A percentile compares a stretch with the other conserved stretches of the same genome.
phyloP scores from a whole-genome alignment of 306 rosid species.

The Elaeagnus macrophylla region DNA sequence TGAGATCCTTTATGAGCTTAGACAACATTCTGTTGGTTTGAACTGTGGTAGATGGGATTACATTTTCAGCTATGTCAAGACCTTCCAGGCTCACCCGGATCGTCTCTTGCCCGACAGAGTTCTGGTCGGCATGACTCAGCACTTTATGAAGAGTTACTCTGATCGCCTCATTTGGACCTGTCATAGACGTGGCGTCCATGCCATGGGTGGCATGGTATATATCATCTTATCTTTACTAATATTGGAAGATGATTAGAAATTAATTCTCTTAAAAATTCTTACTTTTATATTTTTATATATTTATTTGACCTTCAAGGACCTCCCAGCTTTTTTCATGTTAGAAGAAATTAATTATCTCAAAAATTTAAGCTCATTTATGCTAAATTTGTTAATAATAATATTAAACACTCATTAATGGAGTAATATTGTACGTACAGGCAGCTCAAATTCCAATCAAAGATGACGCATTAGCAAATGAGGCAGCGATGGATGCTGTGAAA shows the following conservation, averaged over 20 bases:
- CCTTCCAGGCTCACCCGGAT: slow-evolving; percentile 72
- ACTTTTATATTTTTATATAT: too few species aligned
- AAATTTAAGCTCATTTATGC: too few species aligned
- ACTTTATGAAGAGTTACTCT: slow-evolving; percentile 82
- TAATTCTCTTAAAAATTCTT: too few species aligned
- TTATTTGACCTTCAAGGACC: too few species aligned
- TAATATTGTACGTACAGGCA: slow-evolving; percentile 36
- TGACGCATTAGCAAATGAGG: slow-evolving; percentile 70
- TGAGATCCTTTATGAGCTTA: slow-evolving; percentile 81
- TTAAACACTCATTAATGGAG: not conserved
- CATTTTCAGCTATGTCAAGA: slow-evolving; percentile 90
- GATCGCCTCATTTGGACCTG: slow-evolving; percentile 82
- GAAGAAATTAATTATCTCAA: too few species aligned
- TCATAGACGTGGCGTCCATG: slow-evolving; percentile 78
- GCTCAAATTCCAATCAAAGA: slow-evolving; percentile 80
- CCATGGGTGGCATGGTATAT: slow-evolving; percentile 94
- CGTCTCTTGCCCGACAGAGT: slow-evolving; percentile 78
- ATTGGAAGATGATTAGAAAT: too few species aligned
- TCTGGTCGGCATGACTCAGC: slow-evolving; percentile 82
- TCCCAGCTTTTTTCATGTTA: too few species aligned
- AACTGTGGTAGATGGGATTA: slow-evolving; percentile 98
- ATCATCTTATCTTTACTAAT: too few species aligned
- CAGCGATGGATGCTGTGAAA: slow-evolving; percentile 64
- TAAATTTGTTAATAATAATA: not conserved
- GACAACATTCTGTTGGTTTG: slow-evolving; percentile 73